These are phyloP conservation scores for Candida sp. DNA, from an alignment of 1,139 yeast genomes.

Conservation along the genomic window DNA sequence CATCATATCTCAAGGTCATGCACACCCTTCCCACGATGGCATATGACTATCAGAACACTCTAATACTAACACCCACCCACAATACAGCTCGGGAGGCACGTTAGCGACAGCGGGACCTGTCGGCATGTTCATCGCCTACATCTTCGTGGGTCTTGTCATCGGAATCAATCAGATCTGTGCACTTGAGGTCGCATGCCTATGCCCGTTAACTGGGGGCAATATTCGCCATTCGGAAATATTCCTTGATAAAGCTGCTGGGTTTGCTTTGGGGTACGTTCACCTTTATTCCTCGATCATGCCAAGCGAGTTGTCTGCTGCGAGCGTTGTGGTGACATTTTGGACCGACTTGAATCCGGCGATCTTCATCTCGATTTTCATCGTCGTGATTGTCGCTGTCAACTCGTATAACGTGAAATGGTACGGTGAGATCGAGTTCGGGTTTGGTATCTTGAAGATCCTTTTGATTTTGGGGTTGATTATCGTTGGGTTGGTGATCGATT, in stretches of 20 bases:
- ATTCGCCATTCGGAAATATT: conserved; percentile 30
- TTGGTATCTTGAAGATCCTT: conserved; percentile 30
- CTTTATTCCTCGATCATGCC: conserved; percentile 23
- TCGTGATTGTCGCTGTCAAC: conserved; percentile 26
- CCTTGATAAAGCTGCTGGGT: conserved; percentile 28
- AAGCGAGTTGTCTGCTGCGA: conserved; percentile 26
- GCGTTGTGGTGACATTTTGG: conserved; percentile 28
- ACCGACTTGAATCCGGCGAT: conserved; percentile 23
- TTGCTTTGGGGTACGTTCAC: conserved; percentile 26
- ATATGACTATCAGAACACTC: background rate
- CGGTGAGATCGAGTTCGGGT: conserved; percentile 36
- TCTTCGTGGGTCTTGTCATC: conserved; percentile 23
- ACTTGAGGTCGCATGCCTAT: conserved; percentile 31
- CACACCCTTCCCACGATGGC: background rate
- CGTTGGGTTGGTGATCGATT: conserved; percentile 27
- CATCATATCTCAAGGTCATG: too few species aligned
- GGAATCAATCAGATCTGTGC: conserved; percentile 24
- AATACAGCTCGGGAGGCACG: conserved; percentile 18
- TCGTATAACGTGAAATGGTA: conserved; percentile 29
- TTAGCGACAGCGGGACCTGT: conserved; percentile 20
- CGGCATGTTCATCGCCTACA: conserved; percentile 21
- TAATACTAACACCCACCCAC: background rate
- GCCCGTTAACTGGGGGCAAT: conserved; percentile 30
- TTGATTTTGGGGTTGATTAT: conserved; percentile 30
- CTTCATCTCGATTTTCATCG: conserved; percentile 28